phyloP scores from a whole-genome alignment of 805 yeast genomes.

The Pichia exigua region DNA sequence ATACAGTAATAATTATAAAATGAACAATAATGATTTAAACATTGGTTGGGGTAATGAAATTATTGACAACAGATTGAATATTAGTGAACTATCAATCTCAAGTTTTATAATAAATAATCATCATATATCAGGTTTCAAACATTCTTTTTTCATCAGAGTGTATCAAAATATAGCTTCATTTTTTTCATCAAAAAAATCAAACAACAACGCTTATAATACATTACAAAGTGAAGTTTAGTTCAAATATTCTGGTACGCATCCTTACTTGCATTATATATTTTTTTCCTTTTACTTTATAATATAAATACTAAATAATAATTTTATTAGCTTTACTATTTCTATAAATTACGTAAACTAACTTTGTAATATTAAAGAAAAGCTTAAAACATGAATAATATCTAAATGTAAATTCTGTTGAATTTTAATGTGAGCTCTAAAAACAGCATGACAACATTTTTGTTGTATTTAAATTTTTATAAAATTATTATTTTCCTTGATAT shows the following conservation, averaged over 20 bases:
- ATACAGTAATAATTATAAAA: not conserved
- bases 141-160: not conserved
- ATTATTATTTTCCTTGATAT: too few relatives aligned
- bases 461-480: too few relatives aligned
- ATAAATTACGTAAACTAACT: too few relatives aligned
- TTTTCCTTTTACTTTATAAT: not conserved
- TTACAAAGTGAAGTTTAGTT: not conserved
- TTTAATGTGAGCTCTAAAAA: too few relatives aligned
- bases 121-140: too few relatives aligned
- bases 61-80: constrained; percentile 1
- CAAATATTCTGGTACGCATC: not conserved
- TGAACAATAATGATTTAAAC: not conserved
- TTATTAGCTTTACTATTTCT: too few relatives aligned
- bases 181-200: not conserved
- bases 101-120: constrained; percentile 1
- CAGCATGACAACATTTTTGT: too few relatives aligned
- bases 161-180: not conserved
- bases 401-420: too few relatives aligned
- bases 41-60: constrained; percentile 11
- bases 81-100: not conserved
- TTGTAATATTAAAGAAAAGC: too few relatives aligned
- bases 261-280: not conserved
- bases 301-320: too few relatives aligned
- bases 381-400: too few relatives aligned
- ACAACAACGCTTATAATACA: not conserved